Conservation (phyloP, 2,329 filamentous ascomycete genomes). For the Fusarium sambucinum region DNA sequence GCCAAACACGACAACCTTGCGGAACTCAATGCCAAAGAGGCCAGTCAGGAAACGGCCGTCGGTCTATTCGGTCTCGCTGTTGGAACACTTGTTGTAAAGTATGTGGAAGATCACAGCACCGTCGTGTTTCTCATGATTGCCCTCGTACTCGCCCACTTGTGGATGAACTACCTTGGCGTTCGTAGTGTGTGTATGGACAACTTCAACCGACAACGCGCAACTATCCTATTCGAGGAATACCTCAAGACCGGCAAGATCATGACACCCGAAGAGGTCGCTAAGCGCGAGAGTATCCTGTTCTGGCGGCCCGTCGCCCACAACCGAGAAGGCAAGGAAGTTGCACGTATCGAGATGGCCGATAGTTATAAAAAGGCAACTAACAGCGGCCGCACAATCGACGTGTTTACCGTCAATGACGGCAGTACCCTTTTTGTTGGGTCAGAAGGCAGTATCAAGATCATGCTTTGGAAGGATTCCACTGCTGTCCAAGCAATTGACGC, state of each 20-base stretch:
- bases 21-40: constrained; percentile 94
- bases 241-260: constrained; percentile 65
- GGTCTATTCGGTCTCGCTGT: constrained; percentile 87
- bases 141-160: constrained; percentile 81
- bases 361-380: constrained; percentile 57
- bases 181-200: constrained; percentile 84
- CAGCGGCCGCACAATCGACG: constrained; percentile 23
- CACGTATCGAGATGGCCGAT: constrained; percentile 56
- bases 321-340: constrained; percentile 42
- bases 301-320: constrained; percentile 54
- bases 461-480: constrained; percentile 51
- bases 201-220: constrained; percentile 87
- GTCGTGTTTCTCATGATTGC: constrained; percentile 80
- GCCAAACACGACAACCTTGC: constrained; percentile 87
- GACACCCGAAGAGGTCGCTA: constrained; percentile 73
- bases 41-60: constrained; percentile 94
- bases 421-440: constrained; percentile 50
- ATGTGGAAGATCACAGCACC: constrained; percentile 75
- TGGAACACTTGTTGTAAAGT: constrained; percentile 83
- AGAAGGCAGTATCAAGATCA: constrained; percentile 51
- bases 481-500: constrained; percentile 51
- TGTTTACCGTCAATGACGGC: constrained; percentile 49
- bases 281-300: constrained; percentile 72
- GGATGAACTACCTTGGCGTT: constrained; percentile 89
- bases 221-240: constrained; percentile 76